Conservation (phyloP, 371 early-diverging fungal species). For the Mucor velutinosus region DNA sequence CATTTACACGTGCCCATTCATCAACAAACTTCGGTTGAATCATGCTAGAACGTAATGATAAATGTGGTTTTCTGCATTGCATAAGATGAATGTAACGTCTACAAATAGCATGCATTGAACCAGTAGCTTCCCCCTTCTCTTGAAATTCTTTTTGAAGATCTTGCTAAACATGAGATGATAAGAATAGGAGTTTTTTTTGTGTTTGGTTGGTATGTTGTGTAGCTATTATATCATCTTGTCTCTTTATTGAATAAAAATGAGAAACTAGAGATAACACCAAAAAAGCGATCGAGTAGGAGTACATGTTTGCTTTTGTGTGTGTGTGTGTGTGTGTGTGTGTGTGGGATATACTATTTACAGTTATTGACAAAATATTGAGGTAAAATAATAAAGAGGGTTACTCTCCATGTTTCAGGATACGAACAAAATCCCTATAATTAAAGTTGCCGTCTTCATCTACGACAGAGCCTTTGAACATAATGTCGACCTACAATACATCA, state of each 20-base stretch:
- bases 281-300: not conserved
- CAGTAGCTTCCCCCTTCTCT: not conserved
- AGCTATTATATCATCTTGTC: not conserved
- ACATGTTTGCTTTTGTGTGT: not conserved
- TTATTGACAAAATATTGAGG: slow-evolving; percentile 5
- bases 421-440: slow-evolving; percentile 90
- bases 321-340: not conserved
- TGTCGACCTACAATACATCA: slow-evolving; percentile 74
- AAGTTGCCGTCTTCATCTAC: slow-evolving; percentile 81
- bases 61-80: not conserved
- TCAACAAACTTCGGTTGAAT: no score
- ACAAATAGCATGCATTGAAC: not conserved
- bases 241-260: not conserved
- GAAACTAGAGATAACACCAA: no score
- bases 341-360: slow-evolving; percentile 10
- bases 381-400: slow-evolving; percentile 27
- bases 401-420: slow-evolving; percentile 94
- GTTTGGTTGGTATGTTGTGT: no score
- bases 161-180: not conserved
- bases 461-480: slow-evolving; percentile 90
- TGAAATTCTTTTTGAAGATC: not conserved
- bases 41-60: no score
- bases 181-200: not conserved
- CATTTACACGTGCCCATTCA: not conserved
- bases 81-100: not conserved